Conservation (phyloP, 495 filamentous ascomycete genomes). For the Tuber borchii region DNA sequence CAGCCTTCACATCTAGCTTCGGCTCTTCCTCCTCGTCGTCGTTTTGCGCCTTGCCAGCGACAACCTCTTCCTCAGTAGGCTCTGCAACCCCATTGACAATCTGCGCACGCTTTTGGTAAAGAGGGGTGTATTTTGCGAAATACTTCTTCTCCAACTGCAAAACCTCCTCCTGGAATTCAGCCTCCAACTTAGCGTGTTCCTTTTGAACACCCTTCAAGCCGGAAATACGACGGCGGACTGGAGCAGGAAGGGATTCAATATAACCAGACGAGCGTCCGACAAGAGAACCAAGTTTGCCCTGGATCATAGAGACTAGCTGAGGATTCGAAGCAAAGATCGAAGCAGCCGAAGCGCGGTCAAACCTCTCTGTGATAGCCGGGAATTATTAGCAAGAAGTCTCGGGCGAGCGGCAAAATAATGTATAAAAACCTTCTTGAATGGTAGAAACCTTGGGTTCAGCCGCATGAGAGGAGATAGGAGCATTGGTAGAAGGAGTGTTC, state of each 20-base stretch:
- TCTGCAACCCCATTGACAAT: conserved; percentile 87
- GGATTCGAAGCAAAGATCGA: conserved; percentile 93
- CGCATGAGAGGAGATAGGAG: conserved; percentile 95
- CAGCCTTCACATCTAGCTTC: conserved; percentile 48
- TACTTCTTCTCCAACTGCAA: conserved; percentile 98
- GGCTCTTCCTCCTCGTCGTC: conserved; percentile 57
- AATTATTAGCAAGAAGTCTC: conserved; percentile 19
- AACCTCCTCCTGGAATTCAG: conserved; percentile 96
- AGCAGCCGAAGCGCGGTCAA: conserved; percentile 78
- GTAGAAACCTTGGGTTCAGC: conserved; percentile 90
- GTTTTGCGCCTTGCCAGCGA: conserved; percentile 75
- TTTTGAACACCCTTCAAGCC: conserved; percentile 97
- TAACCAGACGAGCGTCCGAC: conserved; percentile 96
- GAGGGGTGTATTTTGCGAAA: conserved; percentile 94
- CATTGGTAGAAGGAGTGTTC: conserved; percentile 89
- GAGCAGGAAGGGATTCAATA: conserved; percentile 83
- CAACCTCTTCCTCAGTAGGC: conserved; percentile 76
- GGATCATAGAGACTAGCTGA: conserved; percentile 87
- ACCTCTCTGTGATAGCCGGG: conserved; percentile 59
- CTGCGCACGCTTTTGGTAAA: conserved; percentile 88
- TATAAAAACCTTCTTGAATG: conserved; percentile 81
- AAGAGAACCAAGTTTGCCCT: conserved; percentile 86
- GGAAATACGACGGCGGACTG: conserved; percentile 84
- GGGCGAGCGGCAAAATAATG: conserved; percentile 27
- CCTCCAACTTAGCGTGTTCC: conserved; percentile 95